Base-by-base conservation (phyloP, 352 stramenopile species). In the Pythium rhizo-oryzae region DNA sequence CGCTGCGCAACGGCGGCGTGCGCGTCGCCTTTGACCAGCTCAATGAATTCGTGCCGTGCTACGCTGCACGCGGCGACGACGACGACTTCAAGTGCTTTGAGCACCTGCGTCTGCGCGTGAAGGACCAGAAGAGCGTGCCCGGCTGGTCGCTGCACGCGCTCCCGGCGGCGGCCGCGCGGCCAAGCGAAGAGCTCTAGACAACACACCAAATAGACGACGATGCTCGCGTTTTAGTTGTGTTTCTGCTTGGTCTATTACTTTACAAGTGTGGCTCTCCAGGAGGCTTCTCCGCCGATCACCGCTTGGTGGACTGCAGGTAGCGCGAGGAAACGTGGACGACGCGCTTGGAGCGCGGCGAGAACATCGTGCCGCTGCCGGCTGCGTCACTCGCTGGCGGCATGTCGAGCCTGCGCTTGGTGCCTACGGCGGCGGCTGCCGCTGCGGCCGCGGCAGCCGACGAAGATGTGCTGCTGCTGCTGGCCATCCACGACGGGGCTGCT, bases 41-140 rank as follows among this genome's bases (percentile, higher is more conserved):
- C 51, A 90, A 95, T 59, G 84, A 93, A 57, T 93, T 84, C 57
- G 75, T 92, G 19, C 87, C 87, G 43, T 95, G 87, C 76, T 93
- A 93, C 58, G 43, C 58, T 0, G 50, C 76, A 65, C 66, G 61
- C 67, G 61, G 43, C 43, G 37, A 68, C 8, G 61, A 62, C 1
- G 51, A 62, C 43, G 52, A 62, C 25, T 91, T 87, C 63, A 76
- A 80, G 69, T 95, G 87, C 73, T 95, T 92, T 62, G 85, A 92
- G 55, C 69, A 67, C 55, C 80, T 95, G 58, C 78, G 77, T 0
- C 68, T 95, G 77, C 85, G 87, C 30, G 85, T 95, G 21, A 93
- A 95, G 71, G 85, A 95, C 66, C 81, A 83, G 30, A 89, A 86
- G 67, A 93, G 85, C 60, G 79, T 93, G 24, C 85, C 85, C 21